phyloP scores from a whole-genome alignment of 208 protist genomes.

The Spongospora subterranea region DNA sequence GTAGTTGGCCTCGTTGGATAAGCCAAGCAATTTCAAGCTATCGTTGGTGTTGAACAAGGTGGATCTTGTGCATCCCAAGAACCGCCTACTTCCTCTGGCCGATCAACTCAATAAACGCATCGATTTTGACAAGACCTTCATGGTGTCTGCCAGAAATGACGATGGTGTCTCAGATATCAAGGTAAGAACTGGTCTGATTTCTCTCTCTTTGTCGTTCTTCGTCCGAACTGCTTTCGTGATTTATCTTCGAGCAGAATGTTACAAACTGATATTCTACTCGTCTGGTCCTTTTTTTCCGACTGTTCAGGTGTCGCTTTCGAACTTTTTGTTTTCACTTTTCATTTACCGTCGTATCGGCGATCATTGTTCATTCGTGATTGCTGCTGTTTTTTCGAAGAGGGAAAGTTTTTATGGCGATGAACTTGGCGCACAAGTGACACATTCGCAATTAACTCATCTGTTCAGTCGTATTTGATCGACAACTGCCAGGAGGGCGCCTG shows the following conservation, averaged over 20 bases:
- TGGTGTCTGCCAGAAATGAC: conserved; percentile 31
- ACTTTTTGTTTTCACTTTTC: background rate
- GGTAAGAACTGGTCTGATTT: too few species aligned
- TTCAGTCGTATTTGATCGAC: conserved; percentile 19
- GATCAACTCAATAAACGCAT: background rate
- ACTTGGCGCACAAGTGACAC: too few species aligned
- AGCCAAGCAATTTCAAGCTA: background rate
- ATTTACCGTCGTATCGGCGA: background rate
- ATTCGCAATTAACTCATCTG: too few species aligned
- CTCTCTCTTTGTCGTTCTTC: too few species aligned
- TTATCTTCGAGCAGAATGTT: too few species aligned
- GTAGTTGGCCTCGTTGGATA: background rate
- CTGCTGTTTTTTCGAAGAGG: too few species aligned
- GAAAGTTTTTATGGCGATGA: too few species aligned
- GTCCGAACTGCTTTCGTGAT: too few species aligned
- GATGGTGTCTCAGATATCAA: conserved; percentile 54
- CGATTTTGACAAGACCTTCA: conserved; percentile 37
- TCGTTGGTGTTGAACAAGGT: conserved; percentile 58
- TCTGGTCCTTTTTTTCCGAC: too few species aligned
- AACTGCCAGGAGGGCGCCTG: background rate
- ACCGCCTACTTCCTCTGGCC: conserved; percentile 20
- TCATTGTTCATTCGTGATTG: too few species aligned
- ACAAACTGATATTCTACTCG: too few species aligned
- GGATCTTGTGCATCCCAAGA: conserved; percentile 51
- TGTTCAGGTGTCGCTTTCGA: too few species aligned